Base-by-base conservation (phyloP, 1,284 basidiomycete species). In the Ceratobasidium sp. region DNA sequence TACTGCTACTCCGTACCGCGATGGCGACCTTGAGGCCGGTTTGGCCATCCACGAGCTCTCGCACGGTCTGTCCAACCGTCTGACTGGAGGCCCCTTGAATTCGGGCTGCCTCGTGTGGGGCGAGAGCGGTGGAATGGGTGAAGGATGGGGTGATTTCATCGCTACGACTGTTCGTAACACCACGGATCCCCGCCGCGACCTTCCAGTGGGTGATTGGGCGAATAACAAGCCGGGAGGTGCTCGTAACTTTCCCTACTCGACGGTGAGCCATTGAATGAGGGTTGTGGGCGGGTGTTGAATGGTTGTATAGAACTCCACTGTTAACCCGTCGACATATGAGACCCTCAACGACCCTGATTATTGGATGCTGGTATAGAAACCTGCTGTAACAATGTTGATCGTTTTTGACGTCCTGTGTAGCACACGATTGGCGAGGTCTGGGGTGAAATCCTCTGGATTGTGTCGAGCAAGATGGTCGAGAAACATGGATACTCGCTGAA, bases 61-160 rank as follows among this genome's bases (percentile, higher is more conserved):
- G 76, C 97, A 99, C 84, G 97, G 97, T 81, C 86, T 99, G 70
- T 96, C 94, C 81, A 99, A 95, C 3, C 94, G 97, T 83, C 86
- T 98, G 78, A 98, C 97, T 20, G 97, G 97, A 85, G 97, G 97
- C 2, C 96, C 97, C 0, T 88, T 91, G 80, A 96, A 98, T 87
- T 96, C 94, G 62, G 94, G 94, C 8, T 97, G 96, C 85, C 91
- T 98, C 79, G 96, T 96, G 18, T 98, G 94, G 93, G 96, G 96
- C 73, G 96, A 99, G 86, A 90, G 93, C 23, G 97, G 97, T 57
- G 97, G 97, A 60, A 98, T 98, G 96, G 97, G 96, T 82, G 95
- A 97, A 86, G 96, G 94, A 20, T 96, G 94, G 94, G 95, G 94
- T 81, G 94, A 97, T 83, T 95, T 93, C 86, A 86, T 96, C 70